Conservation (phyloP, 495 filamentous ascomycete genomes). For the Penicillium angulare region DNA sequence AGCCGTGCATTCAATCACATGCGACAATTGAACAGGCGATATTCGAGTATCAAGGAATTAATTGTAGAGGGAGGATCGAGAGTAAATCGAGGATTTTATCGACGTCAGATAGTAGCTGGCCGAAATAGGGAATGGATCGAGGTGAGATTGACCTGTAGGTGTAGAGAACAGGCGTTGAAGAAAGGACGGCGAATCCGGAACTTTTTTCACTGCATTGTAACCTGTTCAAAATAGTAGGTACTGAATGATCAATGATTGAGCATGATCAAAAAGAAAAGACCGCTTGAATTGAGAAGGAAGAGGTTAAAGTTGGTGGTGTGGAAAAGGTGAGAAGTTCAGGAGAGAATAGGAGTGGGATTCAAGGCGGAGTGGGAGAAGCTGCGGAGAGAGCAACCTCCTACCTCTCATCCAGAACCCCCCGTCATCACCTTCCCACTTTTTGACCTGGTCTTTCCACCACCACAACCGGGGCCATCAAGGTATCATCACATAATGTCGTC, state of each 20-base stretch:
- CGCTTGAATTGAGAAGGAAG: neutral
- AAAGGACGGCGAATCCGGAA: conserved; percentile 16
- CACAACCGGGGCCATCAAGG: conserved; percentile 4
- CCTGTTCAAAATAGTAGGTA: conserved; percentile 15
- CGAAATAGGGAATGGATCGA: neutral
- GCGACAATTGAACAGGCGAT: conserved; percentile 5
- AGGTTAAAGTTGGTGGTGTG: conserved; percentile 1
- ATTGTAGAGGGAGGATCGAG: neutral
- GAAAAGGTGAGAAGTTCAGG: conserved; percentile 1
- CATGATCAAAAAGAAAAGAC: conserved; percentile 12
- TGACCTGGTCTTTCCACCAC: conserved; percentile 7
- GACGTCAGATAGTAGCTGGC: neutral
- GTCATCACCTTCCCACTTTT: conserved; percentile 9
- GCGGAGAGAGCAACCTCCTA: conserved; percentile 31
- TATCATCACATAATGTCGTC: conserved; percentile 25
- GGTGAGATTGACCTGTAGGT: too few species aligned
- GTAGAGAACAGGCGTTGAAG: conserved; percentile 2
- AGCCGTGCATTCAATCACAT: conserved; percentile 15
- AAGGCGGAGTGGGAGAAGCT: conserved; percentile 25
- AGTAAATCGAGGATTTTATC: neutral
- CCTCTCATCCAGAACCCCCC: neutral
- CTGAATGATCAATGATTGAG: conserved; percentile 14
- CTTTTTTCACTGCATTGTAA: conserved; percentile 18
- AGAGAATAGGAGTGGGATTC: conserved; percentile 14
- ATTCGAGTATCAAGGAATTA: neutral